A percentile compares a stretch with the other conserved stretches of the same genome.
These are phyloP conservation scores for Pythium grandisporangium DNA, from an alignment of 352 stramenopile genomes.

Conservation along the genomic window DNA sequence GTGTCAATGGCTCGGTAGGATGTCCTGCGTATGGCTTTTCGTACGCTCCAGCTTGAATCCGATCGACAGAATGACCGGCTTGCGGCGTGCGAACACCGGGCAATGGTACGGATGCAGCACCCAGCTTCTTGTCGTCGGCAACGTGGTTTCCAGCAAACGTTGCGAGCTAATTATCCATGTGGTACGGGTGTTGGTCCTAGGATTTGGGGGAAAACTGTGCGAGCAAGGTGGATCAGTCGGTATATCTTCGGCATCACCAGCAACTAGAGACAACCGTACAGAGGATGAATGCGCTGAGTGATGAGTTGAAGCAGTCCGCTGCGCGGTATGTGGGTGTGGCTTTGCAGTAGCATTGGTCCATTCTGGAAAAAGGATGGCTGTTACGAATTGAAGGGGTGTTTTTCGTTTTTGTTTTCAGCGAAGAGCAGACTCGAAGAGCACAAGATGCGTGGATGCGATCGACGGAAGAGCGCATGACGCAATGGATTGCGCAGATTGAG, in stretches of 20 bases:
- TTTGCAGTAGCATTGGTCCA: conserved; percentile 8
- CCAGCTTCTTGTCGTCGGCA: too few relatives aligned
- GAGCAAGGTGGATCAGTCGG: background rate
- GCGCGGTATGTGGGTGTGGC: conserved; percentile 17
- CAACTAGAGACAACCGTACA: conserved; percentile 33
- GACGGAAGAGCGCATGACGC: too few relatives aligned
- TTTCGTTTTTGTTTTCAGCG: conserved; percentile 6
- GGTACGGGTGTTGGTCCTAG: too few relatives aligned
- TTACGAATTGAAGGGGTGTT: too few relatives aligned
- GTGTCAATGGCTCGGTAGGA: background rate
- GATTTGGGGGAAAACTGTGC: conserved; percentile 1
- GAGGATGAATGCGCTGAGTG: conserved; percentile 31
- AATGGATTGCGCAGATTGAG: too few relatives aligned
- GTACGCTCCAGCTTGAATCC: background rate
- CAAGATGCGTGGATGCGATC: conserved; percentile 6
- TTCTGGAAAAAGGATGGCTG: too few relatives aligned
- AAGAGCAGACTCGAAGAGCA: conserved; percentile 6
- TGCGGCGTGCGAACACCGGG: background rate
- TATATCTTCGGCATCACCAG: conserved; percentile 12
- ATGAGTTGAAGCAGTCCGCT: conserved; percentile 18
- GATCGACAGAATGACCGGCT: background rate
- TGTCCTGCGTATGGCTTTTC: background rate
- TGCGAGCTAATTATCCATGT: too few relatives aligned
- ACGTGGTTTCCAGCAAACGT: too few relatives aligned
- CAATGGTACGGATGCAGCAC: background rate